Conservation (phyloP, 2,329 filamentous ascomycete genomes). For the Thermomyces lanuginosus region DNA sequence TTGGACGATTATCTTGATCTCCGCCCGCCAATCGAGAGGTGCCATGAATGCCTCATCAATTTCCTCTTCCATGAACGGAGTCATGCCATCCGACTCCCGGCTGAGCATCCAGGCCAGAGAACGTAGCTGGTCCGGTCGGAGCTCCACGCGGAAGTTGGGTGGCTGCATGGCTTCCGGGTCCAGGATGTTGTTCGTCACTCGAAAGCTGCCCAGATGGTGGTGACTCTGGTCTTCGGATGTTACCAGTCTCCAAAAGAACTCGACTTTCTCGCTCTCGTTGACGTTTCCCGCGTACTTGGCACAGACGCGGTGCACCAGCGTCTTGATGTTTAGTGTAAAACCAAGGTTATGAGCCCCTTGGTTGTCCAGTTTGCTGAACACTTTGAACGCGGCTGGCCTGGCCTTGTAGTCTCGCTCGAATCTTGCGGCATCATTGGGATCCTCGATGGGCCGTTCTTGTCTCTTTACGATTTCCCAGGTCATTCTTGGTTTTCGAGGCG, state of each 20-base stretch:
- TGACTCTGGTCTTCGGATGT: constrained; percentile 27
- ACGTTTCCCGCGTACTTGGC: constrained; percentile 11
- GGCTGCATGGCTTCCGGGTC: constrained; percentile 19
- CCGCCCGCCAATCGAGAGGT: constrained; percentile 40
- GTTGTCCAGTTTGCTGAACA: constrained; percentile 19
- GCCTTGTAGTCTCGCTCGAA: constrained; percentile 38
- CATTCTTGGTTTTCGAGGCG: constrained; percentile 17
- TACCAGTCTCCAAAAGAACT: constrained; percentile 31
- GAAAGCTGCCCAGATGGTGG: constrained; percentile 24
- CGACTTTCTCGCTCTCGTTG: constrained; percentile 7
- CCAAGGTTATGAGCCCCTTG: constrained; percentile 21
- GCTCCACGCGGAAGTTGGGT: constrained; percentile 18
- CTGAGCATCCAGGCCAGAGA: constrained; percentile 44
- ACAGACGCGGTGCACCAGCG: constrained; percentile 21
- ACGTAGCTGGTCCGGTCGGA: constrained; percentile 38
- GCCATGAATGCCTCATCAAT: constrained; percentile 39
- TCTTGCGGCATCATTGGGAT: constrained; percentile 32
- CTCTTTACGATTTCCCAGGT: constrained; percentile 16
- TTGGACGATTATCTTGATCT: constrained; percentile 28
- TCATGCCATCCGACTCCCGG: constrained; percentile 32
- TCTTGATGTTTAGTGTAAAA: constrained; percentile 22
- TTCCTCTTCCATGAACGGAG: constrained; percentile 36
- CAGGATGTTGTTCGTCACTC: constrained; percentile 27
- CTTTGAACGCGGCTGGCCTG: constrained; percentile 28
- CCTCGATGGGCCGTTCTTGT: constrained; percentile 29